These are phyloP conservation scores for Entelexis paramagnoliae DNA, from an alignment of 1,139 yeast species.

Conservation along the genomic window DNA sequence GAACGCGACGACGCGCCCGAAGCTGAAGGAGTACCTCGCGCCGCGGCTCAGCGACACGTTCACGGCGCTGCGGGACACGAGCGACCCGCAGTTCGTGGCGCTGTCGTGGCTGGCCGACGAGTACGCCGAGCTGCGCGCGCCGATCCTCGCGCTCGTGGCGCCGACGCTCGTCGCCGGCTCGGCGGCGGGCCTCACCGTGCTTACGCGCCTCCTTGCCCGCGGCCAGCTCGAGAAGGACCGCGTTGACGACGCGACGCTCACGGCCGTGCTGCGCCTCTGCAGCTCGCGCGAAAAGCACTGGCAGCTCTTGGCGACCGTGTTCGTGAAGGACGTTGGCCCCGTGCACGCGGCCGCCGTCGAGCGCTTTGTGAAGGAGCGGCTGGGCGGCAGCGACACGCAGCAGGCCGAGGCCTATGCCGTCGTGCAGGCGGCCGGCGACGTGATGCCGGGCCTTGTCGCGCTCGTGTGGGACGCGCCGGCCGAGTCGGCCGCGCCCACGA, in stretches of 20 bases:
- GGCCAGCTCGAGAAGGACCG: conserved; percentile 6
- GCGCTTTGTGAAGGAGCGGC: not conserved
- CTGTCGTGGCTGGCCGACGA: conserved; percentile 20
- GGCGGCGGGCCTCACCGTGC: conserved; percentile 15
- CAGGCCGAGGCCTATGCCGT: conserved; percentile 6
- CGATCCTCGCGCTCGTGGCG: conserved; percentile 13
- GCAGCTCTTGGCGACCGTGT: conserved; percentile 8
- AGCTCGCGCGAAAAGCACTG: conserved; percentile 7
- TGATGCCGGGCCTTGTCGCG: conserved; percentile 10
- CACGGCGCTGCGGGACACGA: conserved; percentile 13
- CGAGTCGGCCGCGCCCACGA: conserved; percentile 15
- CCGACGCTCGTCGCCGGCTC: not conserved
- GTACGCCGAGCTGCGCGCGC: conserved; percentile 12
- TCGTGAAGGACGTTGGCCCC: conserved; percentile 13
- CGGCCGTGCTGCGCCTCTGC: not conserved
- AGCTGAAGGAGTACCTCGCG: conserved; percentile 12
- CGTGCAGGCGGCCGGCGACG: conserved; percentile 13
- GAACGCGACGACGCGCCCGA: conserved; percentile 10
- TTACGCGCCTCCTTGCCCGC: conserved; percentile 18
- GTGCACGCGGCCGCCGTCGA: conserved; percentile 1
- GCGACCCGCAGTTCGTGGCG: conserved; percentile 23
- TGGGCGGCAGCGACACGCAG: not conserved
- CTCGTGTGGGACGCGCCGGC: conserved; percentile 19
- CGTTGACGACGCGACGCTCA: not conserved
- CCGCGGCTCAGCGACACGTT: conserved; percentile 11